Conservation (phyloP, 1,139 yeast genomes). For the Scheffersomyces insectosa region DNA sequence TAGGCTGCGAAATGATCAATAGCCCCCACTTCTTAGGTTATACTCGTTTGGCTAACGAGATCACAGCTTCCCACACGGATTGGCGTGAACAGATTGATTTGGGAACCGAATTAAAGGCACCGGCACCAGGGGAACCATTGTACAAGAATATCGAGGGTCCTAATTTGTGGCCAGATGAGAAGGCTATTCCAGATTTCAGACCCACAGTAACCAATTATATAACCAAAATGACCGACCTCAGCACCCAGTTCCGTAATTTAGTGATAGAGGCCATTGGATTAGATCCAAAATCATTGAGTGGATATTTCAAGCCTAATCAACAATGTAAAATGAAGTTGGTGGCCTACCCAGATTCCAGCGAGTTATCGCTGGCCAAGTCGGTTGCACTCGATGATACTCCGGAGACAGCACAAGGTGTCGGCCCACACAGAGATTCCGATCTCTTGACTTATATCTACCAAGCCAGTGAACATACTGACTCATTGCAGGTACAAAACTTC, state of each 20-base stretch:
- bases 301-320: constrained; percentile 52
- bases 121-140: constrained; percentile 45
- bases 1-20: constrained; percentile 57
- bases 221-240: constrained; percentile 45
- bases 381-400: constrained; percentile 42
- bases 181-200: constrained; percentile 51
- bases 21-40: constrained; percentile 71
- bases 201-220: constrained; percentile 47
- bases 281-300: constrained; percentile 42
- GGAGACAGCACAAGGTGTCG: constrained; percentile 60
- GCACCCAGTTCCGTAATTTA: constrained; percentile 43
- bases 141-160: constrained; percentile 68
- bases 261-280: constrained; percentile 60
- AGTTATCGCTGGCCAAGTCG: constrained; percentile 28
- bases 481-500: constrained; percentile 63
- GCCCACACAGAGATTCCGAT: constrained; percentile 74
- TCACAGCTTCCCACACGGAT: constrained; percentile 59
- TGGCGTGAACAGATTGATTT: constrained; percentile 71
- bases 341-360: constrained; percentile 47
- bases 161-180: constrained; percentile 57
- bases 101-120: constrained; percentile 59
- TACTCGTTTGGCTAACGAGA: constrained; percentile 64
- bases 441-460: constrained; percentile 62
- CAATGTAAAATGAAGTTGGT: constrained; percentile 57
- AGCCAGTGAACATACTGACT: constrained; percentile 47